Base-by-base conservation (phyloP, 768 basidiomycete species). In the Podaxis sp. region DNA sequence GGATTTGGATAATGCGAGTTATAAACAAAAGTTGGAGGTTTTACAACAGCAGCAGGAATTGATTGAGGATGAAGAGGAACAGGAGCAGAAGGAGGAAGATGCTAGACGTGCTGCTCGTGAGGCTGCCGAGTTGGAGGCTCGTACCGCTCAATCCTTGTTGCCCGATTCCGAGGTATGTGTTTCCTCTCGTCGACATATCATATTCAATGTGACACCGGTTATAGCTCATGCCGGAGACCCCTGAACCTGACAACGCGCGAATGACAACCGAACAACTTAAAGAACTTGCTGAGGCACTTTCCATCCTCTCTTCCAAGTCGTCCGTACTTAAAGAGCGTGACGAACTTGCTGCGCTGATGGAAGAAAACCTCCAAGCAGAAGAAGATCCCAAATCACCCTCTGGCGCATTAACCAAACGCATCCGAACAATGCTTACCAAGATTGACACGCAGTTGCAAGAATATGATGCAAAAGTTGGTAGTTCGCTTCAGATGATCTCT, bases 1-100 rank as follows among this genome's bases (percentile, higher is more conserved):
- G 24, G 93, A 95, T 67, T 92, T 90, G 24, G 96, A 96, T 44
- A 89, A 89, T 56, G 94, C 95, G 22, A 93, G 88, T 69, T 98
- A 97, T 84, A 96, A 97, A 80, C 93, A 99, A 81, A 97, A 96
- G 76, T 85, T 99, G 60, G 97, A 99, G 66, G 96, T 99, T 26
- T 78, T 99, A 72, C 94, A 97, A 69, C 93, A 99, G 69, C 97
- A 99, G 75, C 93, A 99, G 73, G 97, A 99, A 74, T 93, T 99
- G 65, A 99, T 99, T 72, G 96, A 99, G 72, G 97, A 99, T 74
- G 97, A 99, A 76, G 87, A 95, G 66, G 97, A 98, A 73, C 97
- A 99, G 75, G 97, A 99, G 66, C 89, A 96, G 75, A 91, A 95
- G 77, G 93, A 94, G 73, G 91, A 95, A 73, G 87, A 91, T 72